These are phyloP conservation scores for Kandelia obovata DNA, from an alignment of 345 rosid genomes.

Conservation along the genomic window DNA sequence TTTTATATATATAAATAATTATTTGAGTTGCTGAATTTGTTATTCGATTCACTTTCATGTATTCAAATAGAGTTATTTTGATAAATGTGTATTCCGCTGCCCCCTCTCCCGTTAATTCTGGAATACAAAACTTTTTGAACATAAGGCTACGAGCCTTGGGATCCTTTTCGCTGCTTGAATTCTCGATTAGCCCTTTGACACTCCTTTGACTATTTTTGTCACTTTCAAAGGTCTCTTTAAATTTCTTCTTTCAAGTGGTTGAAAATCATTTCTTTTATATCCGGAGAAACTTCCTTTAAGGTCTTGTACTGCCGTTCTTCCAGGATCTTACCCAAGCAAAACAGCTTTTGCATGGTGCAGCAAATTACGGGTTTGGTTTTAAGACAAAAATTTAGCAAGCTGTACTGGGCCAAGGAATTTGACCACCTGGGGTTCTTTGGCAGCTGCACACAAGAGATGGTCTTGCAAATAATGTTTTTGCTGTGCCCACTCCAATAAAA, in stretches of 20 bases:
- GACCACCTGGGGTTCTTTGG: slow-evolving; percentile 21
- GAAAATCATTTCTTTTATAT: neutral
- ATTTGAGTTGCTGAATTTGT: too few relatives aligned
- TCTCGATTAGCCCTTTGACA: neutral
- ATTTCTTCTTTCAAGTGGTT: neutral
- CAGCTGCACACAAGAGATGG: neutral
- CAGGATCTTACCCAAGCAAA: neutral
- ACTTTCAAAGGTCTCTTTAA: neutral
- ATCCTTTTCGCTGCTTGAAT: neutral
- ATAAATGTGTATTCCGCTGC: too few relatives aligned
- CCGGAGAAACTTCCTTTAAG: neutral
- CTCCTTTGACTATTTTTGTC: neutral
- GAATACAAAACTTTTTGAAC: neutral
- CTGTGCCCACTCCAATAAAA: slow-evolving; percentile 3
- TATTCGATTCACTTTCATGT: too few relatives aligned
- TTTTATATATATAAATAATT: too few relatives aligned
- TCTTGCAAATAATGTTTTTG: neutral
- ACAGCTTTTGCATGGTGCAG: neutral
- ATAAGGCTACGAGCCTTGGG: neutral
- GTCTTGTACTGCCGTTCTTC: slow-evolving; percentile 3
- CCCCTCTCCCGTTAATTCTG: neutral
- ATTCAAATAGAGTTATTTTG: too few relatives aligned
- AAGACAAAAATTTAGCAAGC: slow-evolving; percentile 7
- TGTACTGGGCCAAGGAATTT: slow-evolving; percentile 1
- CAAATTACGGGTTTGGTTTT: neutral